Percentiles rank a stretch among this genome's conserved stretches.
Evolutionary conservation across 345 rosid species (phyloP).

Genomic region (Camelina sativa): DNA sequence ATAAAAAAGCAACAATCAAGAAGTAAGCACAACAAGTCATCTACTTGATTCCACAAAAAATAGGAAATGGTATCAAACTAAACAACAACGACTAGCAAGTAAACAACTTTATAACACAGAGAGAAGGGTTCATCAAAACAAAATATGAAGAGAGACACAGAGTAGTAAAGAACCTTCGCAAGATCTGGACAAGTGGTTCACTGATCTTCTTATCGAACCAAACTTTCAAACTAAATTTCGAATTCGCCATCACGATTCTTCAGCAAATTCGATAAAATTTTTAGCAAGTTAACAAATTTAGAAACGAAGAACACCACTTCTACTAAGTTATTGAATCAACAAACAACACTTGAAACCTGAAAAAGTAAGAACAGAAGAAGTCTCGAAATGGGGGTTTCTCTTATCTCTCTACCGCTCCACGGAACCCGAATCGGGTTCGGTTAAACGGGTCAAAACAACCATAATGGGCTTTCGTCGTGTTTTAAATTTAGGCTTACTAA

Average conservation of each 20-base stretch:
- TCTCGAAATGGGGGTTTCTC: not conserved
- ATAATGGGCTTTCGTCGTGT: not conserved
- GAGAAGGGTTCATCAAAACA: not conserved
- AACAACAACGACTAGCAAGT: conserved; percentile 1
- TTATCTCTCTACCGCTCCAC: conserved; percentile 8
- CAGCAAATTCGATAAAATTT: not conserved
- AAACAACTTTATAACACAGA: not conserved
- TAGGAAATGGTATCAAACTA: conserved; percentile 2
- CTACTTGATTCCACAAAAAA: not conserved
- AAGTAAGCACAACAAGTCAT: conserved; percentile 8
- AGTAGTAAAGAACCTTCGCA: conserved; percentile 59
- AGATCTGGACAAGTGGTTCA: conserved; percentile 77
- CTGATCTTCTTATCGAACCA: conserved; percentile 66
- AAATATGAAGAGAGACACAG: not conserved
- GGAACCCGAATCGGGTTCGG: conserved; percentile 9
- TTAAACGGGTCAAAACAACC: conserved; percentile 9
- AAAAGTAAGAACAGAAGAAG: not conserved
- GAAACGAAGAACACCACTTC: not conserved
- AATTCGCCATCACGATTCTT: conserved; percentile 45
- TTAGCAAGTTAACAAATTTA: not conserved
- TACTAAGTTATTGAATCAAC: not conserved
- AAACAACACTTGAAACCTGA: not conserved
- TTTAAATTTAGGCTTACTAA: not conserved
- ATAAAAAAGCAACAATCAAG: not conserved
- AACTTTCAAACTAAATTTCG: conserved; percentile 35